A percentile compares a stretch with the other conserved stretches of the same genome.
Conservation (phyloP, 2,329 filamentous ascomycete genomes). For the Akanthomyces uredinophilus region DNA sequence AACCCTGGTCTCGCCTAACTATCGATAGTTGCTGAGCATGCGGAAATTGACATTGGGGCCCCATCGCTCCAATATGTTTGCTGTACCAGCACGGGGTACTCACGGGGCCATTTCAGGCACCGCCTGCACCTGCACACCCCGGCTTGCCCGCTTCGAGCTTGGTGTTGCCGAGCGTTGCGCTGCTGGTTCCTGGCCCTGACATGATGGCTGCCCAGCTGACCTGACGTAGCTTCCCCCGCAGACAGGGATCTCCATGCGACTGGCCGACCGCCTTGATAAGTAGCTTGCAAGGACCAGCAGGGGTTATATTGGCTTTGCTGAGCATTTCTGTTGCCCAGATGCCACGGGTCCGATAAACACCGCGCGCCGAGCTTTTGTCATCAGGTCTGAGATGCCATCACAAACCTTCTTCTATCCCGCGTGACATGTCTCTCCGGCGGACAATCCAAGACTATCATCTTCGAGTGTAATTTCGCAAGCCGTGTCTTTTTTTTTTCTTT, state of each 20-base stretch:
- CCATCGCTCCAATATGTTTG: too few relatives aligned
- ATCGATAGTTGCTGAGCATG: neutral
- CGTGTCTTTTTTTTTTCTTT: neutral
- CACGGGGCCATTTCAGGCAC: neutral
- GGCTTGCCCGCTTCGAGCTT: constrained; percentile 8
- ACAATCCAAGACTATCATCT: neutral
- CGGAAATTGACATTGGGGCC: neutral
- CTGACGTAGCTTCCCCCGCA: constrained; percentile 8
- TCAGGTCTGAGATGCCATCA: constrained; percentile 1
- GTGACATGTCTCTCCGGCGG: neutral
- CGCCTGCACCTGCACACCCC: neutral
- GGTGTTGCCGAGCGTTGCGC: neutral
- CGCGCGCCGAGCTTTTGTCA: neutral
- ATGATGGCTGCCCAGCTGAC: constrained; percentile 14
- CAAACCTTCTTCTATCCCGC: neutral
- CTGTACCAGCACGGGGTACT: neutral
- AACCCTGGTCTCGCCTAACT: neutral
- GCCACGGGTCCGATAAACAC: too few relatives aligned
- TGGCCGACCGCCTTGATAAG: neutral
- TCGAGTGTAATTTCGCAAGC: neutral
- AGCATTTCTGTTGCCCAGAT: neutral
- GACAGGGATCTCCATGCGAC: neutral
- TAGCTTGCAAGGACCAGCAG: neutral
- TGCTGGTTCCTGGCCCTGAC: constrained; percentile 12
- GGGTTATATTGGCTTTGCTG: too few relatives aligned